Conservation (phyloP, 805 yeast species). For the Candida namnaoensis region DNA sequence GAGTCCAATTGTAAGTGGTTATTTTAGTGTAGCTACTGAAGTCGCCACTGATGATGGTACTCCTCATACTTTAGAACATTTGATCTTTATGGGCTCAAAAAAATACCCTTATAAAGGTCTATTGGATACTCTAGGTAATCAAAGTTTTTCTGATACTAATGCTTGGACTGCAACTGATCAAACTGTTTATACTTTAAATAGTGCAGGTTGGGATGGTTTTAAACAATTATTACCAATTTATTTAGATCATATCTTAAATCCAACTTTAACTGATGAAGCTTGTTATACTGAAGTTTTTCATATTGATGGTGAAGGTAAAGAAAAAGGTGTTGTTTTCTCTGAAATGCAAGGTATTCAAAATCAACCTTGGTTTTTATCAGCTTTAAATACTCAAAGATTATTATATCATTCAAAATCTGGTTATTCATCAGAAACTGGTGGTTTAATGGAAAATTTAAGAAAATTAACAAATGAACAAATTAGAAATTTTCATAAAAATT, state of each 20-base stretch:
- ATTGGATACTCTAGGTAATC: conserved; percentile 77
- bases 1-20: conserved; percentile 87
- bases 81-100: conserved; percentile 89
- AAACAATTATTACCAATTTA: conserved; percentile 77
- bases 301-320: conserved; percentile 82
- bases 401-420: conserved; percentile 58
- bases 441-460: conserved; percentile 70
- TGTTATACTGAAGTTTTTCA: conserved; percentile 94
- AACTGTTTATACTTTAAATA: conserved; percentile 82
- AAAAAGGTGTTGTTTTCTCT: conserved; percentile 93
- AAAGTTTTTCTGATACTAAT: conserved; percentile 79
- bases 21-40: conserved; percentile 93
- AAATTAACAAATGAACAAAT: conserved; percentile 66
- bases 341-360: conserved; percentile 95
- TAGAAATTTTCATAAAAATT: conserved; percentile 57
- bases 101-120: conserved; percentile 88
- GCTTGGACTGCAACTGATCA: conserved; percentile 98
- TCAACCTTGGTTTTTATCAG: conserved; percentile 61
- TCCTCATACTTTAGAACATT: conserved; percentile 93
- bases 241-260: conserved; percentile 77
- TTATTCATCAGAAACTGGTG: conserved; percentile 92
- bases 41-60: conserved; percentile 80
- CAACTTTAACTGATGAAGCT: conserved; percentile 83
- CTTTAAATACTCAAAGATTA: conserved; percentile 49
- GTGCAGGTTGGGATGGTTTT: conserved; percentile 98